These are phyloP conservation scores for Saccharomyces jurei DNA, from an alignment of 805 yeast species.

Conservation along the genomic window DNA sequence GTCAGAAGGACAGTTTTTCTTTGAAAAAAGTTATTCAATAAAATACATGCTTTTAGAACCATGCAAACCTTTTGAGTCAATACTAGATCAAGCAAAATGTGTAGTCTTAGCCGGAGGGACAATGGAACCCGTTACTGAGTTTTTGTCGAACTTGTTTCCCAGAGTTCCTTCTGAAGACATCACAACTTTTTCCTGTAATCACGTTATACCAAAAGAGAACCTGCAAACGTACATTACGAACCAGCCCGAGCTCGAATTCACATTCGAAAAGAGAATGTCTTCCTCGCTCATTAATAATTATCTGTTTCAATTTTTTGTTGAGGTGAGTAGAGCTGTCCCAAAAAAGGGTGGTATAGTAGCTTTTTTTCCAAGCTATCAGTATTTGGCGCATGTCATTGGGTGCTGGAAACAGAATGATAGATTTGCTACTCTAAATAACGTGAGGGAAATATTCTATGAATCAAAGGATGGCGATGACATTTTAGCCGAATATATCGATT, in stretches of 20 bases:
- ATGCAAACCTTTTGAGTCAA: slow-evolving; percentile 54
- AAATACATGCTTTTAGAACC: slow-evolving; percentile 78
- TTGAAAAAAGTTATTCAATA: slow-evolving; percentile 35
- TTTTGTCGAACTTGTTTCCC: slow-evolving; percentile 58
- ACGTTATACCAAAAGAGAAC: slow-evolving; percentile 67
- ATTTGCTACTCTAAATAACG: slow-evolving; percentile 29
- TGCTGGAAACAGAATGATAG: slow-evolving; percentile 42
- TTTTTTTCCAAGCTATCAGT: slow-evolving; percentile 80
- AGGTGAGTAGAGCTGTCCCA: slow-evolving; percentile 39
- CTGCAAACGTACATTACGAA: slow-evolving; percentile 50
- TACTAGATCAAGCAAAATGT: slow-evolving; percentile 58
- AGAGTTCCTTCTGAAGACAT: slow-evolving; percentile 37
- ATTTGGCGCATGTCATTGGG: slow-evolving; percentile 43
- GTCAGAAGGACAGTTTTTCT: slow-evolving; percentile 70
- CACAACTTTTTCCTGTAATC: slow-evolving; percentile 64
- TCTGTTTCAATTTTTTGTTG: slow-evolving; percentile 34
- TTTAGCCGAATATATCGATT: slow-evolving; percentile 42
- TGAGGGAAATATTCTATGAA: slow-evolving; percentile 52
- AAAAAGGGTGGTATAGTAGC: slow-evolving; percentile 58
- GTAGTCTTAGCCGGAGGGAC: slow-evolving; percentile 90
- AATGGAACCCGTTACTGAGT: slow-evolving; percentile 82
- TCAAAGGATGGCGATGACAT: slow-evolving; percentile 40
- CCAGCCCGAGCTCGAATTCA: slow-evolving; percentile 47
- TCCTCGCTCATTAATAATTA: slow-evolving; percentile 34
- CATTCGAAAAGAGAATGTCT: slow-evolving; percentile 54